Evolutionary conservation across 2,329 filamentous ascomycete genomes (phyloP).

Genomic region (Parastagonospora avenae): DNA sequence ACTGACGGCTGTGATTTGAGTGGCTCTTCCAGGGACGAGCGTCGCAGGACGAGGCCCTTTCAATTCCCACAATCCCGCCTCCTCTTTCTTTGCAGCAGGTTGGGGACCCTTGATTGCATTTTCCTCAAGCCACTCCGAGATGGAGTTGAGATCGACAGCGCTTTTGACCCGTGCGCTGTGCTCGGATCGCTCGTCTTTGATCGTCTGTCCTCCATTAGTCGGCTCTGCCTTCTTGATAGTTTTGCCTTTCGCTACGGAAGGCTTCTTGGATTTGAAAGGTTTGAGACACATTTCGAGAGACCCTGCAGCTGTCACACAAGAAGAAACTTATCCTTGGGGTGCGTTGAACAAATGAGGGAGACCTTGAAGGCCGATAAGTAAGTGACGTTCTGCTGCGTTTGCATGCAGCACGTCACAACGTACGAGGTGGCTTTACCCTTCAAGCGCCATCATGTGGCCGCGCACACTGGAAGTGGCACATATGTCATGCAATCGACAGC

Average conservation of each 20-base stretch:
- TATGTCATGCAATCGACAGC: too few relatives aligned
- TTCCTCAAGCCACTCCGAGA: not conserved
- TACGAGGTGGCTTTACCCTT: too few relatives aligned
- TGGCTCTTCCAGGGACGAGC: not conserved
- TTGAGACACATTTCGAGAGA: not conserved
- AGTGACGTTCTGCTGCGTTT: not conserved
- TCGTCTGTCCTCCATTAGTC: not conserved
- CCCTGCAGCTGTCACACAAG: not conserved
- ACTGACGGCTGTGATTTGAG: not conserved
- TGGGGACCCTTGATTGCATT: not conserved
- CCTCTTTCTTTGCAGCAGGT: not conserved
- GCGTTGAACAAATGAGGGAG: not conserved
- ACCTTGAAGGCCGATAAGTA: not conserved
- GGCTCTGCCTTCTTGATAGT: constrained; percentile 6
- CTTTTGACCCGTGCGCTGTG: not conserved
- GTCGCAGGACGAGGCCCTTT: not conserved
- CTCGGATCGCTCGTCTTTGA: not conserved
- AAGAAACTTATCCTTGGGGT: not conserved
- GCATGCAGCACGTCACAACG: not conserved
- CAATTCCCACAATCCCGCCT: not conserved
- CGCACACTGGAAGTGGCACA: too few relatives aligned
- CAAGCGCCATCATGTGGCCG: too few relatives aligned
- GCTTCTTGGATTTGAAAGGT: not conserved
- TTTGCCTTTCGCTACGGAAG: not conserved
- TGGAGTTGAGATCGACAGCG: not conserved